These are phyloP conservation scores for Musa schizocarpa DNA, from an alignment of 176 grass and related monocot species.

Conservation along the genomic window DNA sequence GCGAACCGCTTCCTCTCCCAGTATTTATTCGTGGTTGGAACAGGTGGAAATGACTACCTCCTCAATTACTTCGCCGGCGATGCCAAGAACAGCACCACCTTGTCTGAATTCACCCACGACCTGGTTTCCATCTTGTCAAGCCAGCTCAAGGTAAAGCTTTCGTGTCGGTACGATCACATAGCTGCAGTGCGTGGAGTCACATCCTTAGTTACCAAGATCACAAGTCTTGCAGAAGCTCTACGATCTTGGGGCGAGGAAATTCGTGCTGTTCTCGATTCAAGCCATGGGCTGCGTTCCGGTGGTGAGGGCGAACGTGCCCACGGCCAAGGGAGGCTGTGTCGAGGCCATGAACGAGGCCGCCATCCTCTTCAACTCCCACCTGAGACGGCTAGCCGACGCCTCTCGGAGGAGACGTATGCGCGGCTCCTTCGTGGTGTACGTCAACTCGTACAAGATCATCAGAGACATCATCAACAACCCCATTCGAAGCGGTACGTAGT, in stretches of 20 bases:
- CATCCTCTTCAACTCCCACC: conserved; percentile 39
- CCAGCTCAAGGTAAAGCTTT: conserved; percentile 36
- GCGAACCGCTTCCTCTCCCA: conserved; percentile 27
- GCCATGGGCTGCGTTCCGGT: conserved; percentile 42
- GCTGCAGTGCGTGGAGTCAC: background rate
- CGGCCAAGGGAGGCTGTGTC: conserved; percentile 23
- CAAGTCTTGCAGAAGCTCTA: conserved; percentile 32
- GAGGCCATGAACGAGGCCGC: conserved; percentile 41
- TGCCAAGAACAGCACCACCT: background rate
- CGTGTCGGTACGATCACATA: background rate
- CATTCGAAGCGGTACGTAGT: conserved; percentile 15
- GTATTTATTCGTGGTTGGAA: conserved; percentile 46
- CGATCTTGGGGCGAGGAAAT: conserved; percentile 46
- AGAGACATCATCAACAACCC: conserved; percentile 35
- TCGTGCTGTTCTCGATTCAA: conserved; percentile 56
- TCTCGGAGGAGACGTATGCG: conserved; percentile 22
- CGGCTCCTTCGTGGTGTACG: conserved; percentile 22
- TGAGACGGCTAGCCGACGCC: conserved; percentile 19
- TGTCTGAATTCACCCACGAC: conserved; percentile 33
- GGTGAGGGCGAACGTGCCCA: conserved; percentile 28
- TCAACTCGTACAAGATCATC: conserved; percentile 48
- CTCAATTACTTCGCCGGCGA: conserved; percentile 43
- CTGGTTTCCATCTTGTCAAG: conserved; percentile 30
- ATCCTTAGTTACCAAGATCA: background rate
- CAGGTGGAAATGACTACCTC: conserved; percentile 54